Base-by-base conservation (phyloP, 306 rosid genomes). In the Begonia masoniana region DNA sequence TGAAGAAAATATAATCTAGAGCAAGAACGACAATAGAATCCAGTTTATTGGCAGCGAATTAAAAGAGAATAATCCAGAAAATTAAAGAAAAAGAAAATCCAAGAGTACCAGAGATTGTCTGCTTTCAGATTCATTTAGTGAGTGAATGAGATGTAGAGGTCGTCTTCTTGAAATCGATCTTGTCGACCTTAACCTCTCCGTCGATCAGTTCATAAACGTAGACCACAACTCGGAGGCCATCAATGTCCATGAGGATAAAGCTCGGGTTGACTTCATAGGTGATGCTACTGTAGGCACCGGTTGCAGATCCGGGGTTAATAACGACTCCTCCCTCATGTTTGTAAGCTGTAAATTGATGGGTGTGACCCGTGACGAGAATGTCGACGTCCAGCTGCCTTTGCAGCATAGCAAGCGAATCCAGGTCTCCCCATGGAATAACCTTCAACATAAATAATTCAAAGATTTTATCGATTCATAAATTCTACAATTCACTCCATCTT, bases 401-500 rank as follows among this genome's bases (percentile, higher is more conserved):
- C 56, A 86, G 81, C 99, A 86, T 91, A 51, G 99, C 96, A 13
- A 91, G 79, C 13, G 99, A 91, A 73, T 91, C 99, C 4, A 91
- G 82, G 81, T 91, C 99, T 15, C 99, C 99, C 96, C 99, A 91
- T 51, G 96, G 99, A 81, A 86, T 75, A 75, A 91, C 99, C 99
- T 91, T 71, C 76, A 64, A 16, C 23, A 51, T 15, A 24, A 39
- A 45, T 61, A 52, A 45, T 11, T 45, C 49, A 45, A 10, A 45
- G 13, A 12, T 11, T 45, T n/a, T 2, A n/a, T 26, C 15, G 6
- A 12, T 45, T 45, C 0, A 45, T 12, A 45, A 3, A 31, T 31
- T 31, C 9, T 31, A 5, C 3, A 31, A 7, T 31, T 31, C 1
- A 7, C 39, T 5, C 7, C 9, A 31, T 31, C 39, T 31, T 31